These are phyloP conservation scores for Pyrenophora graminea DNA, from an alignment of 2,329 filamentous ascomycete genomes.

Conservation along the genomic window DNA sequence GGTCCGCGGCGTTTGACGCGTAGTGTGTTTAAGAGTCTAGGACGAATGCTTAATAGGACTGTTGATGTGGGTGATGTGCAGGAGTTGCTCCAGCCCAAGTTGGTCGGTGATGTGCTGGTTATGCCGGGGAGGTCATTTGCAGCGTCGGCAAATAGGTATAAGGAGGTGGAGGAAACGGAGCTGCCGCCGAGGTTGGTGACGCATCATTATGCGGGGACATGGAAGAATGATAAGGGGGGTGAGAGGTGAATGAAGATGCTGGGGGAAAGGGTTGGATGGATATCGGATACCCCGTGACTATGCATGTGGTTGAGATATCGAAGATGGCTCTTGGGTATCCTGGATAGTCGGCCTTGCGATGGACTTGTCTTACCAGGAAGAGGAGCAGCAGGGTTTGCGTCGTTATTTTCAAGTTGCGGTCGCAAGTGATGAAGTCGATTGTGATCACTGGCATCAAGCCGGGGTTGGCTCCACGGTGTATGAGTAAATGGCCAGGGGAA, in stretches of 20 bases:
- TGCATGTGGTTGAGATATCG: too few relatives aligned
- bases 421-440: too few relatives aligned
- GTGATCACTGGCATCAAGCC: too few relatives aligned
- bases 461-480: too few relatives aligned
- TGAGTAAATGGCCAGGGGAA: too few relatives aligned
- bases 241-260: slow-evolving; percentile 1
- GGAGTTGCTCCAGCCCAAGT: slow-evolving; percentile 28
- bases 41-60: slow-evolving; percentile 12
- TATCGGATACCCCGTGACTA: not conserved
- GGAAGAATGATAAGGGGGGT: slow-evolving; percentile 27
- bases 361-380: too few relatives aligned
- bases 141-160: slow-evolving; percentile 19
- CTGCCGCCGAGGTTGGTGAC: slow-evolving; percentile 17
- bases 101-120: slow-evolving; percentile 36
- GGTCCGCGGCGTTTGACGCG: slow-evolving; percentile 34
- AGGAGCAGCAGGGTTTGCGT: too few relatives aligned
- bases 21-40: slow-evolving; percentile 32
- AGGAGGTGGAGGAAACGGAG: slow-evolving; percentile 3
- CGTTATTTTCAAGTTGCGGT: too few relatives aligned
- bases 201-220: slow-evolving; percentile 28
- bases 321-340: too few relatives aligned
- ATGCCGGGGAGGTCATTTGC: slow-evolving; percentile 26
- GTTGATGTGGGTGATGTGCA: slow-evolving; percentile 24
- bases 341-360: too few relatives aligned
- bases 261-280: too few relatives aligned